These are phyloP conservation scores for Beauveria sp. DNA, from an alignment of 2,329 filamentous ascomycete species.

Conservation along the genomic window DNA sequence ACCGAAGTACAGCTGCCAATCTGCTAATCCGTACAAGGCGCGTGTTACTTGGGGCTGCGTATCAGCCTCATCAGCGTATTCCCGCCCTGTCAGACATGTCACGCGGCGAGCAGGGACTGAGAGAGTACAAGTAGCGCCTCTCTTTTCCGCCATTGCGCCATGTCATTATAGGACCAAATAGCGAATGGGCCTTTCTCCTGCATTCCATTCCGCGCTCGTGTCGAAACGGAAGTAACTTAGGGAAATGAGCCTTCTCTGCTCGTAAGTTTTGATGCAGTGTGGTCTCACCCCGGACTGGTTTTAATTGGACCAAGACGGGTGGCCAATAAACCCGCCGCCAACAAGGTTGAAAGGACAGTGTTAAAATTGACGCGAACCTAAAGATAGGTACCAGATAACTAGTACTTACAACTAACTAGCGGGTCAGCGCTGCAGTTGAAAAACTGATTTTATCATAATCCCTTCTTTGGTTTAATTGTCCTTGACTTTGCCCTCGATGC, in stretches of 20 bases:
- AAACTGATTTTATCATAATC: not conserved
- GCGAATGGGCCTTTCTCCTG: not conserved
- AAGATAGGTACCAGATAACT: no score
- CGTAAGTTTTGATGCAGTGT: not conserved
- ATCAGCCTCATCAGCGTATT: constrained; percentile 4
- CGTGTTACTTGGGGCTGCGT: not conserved
- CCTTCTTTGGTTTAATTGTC: no score
- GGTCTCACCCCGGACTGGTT: not conserved
- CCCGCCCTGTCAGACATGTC: not conserved
- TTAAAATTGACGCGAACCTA: not conserved
- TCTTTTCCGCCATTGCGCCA: not conserved
- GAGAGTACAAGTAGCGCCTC: not conserved
- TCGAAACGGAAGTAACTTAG: not conserved
- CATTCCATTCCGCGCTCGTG: not conserved
- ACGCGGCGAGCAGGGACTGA: not conserved
- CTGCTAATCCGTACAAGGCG: not conserved
- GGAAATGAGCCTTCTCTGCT: no score
- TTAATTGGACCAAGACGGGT: not conserved
- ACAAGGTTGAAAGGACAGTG: not conserved
- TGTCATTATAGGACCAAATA: not conserved
- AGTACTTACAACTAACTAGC: not conserved
- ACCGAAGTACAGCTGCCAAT: not conserved
- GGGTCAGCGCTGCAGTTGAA: not conserved
- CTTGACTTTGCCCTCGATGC: no score
- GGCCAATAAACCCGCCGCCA: not conserved